These are phyloP conservation scores for Collybia mongolica DNA, from an alignment of 768 basidiomycete genomes.

Conservation along the genomic window DNA sequence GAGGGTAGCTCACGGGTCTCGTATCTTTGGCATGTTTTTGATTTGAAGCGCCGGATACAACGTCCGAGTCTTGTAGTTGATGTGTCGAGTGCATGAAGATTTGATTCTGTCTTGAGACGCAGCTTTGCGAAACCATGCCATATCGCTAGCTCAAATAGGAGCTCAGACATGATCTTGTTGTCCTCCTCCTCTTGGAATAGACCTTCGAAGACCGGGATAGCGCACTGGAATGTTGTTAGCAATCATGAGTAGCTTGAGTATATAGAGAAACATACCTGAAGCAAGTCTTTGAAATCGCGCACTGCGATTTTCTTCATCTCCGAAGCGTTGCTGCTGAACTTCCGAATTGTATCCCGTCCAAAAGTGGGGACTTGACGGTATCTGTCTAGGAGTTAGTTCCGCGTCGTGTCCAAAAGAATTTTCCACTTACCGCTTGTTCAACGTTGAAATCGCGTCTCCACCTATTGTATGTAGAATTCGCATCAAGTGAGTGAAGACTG, in stretches of 20 bases:
- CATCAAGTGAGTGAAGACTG: conserved; percentile 20
- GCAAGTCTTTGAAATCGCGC: conserved; percentile 26
- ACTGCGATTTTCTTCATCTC: conserved; percentile 21
- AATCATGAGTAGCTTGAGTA: not conserved
- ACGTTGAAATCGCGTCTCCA: conserved; percentile 2
- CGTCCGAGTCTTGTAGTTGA: conserved; percentile 9
- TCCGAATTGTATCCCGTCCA: conserved; percentile 17
- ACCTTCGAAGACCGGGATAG: conserved; percentile 12
- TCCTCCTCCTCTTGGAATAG: conserved; percentile 14
- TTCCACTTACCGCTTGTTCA: conserved; percentile 13
- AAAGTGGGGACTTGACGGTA: conserved; percentile 11
- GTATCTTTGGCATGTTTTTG: conserved; percentile 5
- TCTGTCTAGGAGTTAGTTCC: not conserved
- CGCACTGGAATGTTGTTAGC: conserved; percentile 6
- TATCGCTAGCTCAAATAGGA: conserved; percentile 14
- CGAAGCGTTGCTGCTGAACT: conserved; percentile 19
- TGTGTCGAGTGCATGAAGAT: conserved; percentile 4
- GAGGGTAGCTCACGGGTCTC: conserved; percentile 9
- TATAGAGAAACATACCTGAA: conserved; percentile 20
- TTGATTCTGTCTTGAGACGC: conserved; percentile 15
- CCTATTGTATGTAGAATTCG: conserved; percentile 14
- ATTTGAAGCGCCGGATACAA: conserved; percentile 7
- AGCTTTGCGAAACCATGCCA: conserved; percentile 27
- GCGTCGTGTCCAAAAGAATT: not conserved
- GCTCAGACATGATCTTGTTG: conserved; percentile 5